phyloP scores from a whole-genome alignment of 257 asterid species.

The Schizonepeta tenuifolia region DNA sequence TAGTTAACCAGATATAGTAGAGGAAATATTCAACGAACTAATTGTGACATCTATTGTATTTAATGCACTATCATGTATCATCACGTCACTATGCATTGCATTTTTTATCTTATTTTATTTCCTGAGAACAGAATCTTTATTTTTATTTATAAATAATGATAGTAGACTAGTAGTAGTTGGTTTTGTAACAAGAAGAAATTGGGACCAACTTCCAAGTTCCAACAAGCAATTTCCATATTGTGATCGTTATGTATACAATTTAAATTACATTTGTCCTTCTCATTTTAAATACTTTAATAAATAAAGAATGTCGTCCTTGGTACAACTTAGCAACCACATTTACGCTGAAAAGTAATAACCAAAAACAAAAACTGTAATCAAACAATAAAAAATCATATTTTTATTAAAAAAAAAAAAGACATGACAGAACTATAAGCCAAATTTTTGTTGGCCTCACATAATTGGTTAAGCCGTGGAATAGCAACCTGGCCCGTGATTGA shows the following conservation, averaged over 20 bases:
- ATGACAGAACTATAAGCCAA: background rate
- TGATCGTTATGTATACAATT: too few species aligned
- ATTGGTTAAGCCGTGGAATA: background rate
- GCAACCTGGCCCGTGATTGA: slow-evolving; percentile 8
- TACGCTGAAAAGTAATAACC: too few species aligned
- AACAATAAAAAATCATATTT: background rate
- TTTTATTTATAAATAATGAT: too few species aligned
- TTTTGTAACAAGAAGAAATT: background rate
- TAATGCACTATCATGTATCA: background rate
- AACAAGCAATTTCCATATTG: background rate
- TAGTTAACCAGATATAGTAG: background rate
- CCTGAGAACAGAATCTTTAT: background rate
- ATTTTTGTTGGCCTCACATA: slow-evolving; percentile 1
- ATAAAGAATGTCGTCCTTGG: background rate
- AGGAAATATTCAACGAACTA: background rate
- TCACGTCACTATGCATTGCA: background rate
- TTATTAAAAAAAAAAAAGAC: background rate
- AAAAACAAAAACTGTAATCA: too few species aligned
- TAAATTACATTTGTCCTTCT: too few species aligned
- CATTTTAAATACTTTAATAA: too few species aligned
- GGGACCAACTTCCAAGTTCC: background rate
- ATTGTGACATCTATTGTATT: background rate
- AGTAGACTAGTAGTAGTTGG: too few species aligned
- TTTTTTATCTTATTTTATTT: background rate
- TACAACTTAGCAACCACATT: background rate